phyloP scores from a whole-genome alignment of 768 basidiomycete genomes.

The Tricholoma furcatifolium region DNA sequence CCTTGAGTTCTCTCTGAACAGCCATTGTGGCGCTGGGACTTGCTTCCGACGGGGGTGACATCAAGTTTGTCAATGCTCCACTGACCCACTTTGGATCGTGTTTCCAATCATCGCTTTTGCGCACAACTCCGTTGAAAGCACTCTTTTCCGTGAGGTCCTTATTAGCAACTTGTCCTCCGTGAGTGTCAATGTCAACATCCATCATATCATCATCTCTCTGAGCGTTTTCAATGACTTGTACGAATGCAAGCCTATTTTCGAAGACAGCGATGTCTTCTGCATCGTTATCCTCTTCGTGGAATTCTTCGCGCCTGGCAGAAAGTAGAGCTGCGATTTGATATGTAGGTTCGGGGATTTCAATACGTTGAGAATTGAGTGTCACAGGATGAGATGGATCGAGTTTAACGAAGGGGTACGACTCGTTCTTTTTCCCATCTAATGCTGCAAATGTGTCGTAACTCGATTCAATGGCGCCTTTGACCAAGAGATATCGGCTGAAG shows the following conservation, averaged over 20 bases:
- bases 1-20: constrained; percentile 58
- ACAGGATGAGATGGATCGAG: constrained; percentile 37
- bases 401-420: constrained; percentile 38
- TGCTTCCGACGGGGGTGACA: constrained; percentile 63
- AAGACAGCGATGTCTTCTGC: constrained; percentile 40
- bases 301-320: constrained; percentile 35
- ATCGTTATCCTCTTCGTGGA: constrained; percentile 44
- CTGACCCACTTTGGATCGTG: constrained; percentile 51
- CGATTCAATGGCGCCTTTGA: constrained; percentile 32
- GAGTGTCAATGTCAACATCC: constrained; percentile 34
- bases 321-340: constrained; percentile 53
- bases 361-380: constrained; percentile 16
- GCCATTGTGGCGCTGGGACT: constrained; percentile 53
- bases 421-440: constrained; percentile 9
- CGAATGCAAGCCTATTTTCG: constrained; percentile 9
- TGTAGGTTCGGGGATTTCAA: constrained; percentile 59
- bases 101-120: constrained; percentile 47
- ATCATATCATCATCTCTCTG: constrained; percentile 46
- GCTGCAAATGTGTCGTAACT: constrained; percentile 6
- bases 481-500: constrained; percentile 60
- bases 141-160: constrained; percentile 15
- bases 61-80: constrained; percentile 39
- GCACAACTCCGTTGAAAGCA: constrained; percentile 9
- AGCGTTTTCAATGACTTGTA: constrained; percentile 20
- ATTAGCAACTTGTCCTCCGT: constrained; percentile 29